Conservation (phyloP, 2,329 filamentous ascomycete species). For the Nectriaceae sp. region DNA sequence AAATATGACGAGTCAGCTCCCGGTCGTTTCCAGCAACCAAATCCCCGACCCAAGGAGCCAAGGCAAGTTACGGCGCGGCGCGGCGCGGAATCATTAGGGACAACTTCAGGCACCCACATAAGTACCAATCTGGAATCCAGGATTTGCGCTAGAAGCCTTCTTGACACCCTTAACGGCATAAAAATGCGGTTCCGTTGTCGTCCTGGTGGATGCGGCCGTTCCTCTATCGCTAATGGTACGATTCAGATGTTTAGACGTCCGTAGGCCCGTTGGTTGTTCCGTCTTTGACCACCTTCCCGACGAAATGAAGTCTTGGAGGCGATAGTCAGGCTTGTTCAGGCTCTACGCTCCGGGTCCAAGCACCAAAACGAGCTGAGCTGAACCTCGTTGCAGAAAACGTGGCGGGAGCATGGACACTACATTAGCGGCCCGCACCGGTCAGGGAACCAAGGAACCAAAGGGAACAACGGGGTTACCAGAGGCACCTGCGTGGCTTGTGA, state of each 20-base stretch:
- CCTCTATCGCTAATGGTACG: background rate
- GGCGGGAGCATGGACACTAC: constrained; percentile 17
- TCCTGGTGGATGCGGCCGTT: background rate
- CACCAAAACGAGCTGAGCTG: too few relatives aligned
- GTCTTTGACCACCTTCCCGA: too few relatives aligned
- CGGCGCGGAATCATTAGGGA: background rate
- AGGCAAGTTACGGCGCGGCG: background rate
- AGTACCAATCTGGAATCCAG: too few relatives aligned
- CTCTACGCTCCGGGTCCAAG: too few relatives aligned
- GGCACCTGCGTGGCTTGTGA: background rate
- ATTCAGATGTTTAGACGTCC: background rate
- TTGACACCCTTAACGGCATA: background rate
- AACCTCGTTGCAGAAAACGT: constrained; percentile 14
- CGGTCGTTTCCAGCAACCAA: background rate
- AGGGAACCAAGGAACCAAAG: background rate
- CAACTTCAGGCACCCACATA: background rate
- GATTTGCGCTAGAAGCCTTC: background rate
- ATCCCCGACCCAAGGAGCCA: background rate
- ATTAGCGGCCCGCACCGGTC: constrained; percentile 15
- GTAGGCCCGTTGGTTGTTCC: too few relatives aligned
- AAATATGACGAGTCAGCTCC: constrained; percentile 20
- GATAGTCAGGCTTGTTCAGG: too few relatives aligned
- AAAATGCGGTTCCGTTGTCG: background rate
- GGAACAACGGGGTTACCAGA: background rate
- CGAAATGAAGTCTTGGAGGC: too few relatives aligned